Conservation (phyloP, 2,329 filamentous ascomycete species). For the Fusarium pseudonygamai region DNA sequence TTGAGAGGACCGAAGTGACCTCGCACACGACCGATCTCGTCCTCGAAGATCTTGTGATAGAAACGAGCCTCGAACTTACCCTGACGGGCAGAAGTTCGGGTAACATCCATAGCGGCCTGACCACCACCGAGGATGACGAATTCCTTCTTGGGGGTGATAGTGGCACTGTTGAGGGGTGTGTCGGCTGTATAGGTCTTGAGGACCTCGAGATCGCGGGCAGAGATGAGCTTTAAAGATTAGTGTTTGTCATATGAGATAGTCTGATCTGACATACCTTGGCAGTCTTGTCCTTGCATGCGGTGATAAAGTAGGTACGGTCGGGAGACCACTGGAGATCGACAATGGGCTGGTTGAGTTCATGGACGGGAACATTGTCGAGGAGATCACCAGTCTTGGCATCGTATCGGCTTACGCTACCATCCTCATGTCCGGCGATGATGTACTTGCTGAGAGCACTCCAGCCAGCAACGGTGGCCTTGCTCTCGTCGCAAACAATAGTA, state of each 20-base stretch:
- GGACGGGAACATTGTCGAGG: constrained; percentile 80
- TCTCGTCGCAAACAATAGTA: constrained; percentile 92
- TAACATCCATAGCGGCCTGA: constrained; percentile 99
- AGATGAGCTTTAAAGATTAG: constrained; percentile 69
- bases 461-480: constrained; percentile 96
- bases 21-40: constrained; percentile 96
- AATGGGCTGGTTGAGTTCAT: constrained; percentile 85
- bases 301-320: constrained; percentile 98
- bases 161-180: constrained; percentile 94
- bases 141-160: constrained; percentile 94
- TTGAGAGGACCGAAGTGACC: constrained; percentile 98
- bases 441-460: constrained; percentile 96
- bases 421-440: constrained; percentile 97
- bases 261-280: constrained; percentile 72
- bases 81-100: constrained; percentile 90
- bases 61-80: constrained; percentile 99
- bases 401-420: constrained; percentile 90
- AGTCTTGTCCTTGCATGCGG: constrained; percentile 96
- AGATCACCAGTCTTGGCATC: constrained; percentile 92
- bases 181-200: constrained; percentile 94
- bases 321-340: constrained; percentile 94
- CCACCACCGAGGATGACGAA: constrained; percentile 98
- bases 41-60: constrained; percentile 99
- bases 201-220: constrained; percentile 85
- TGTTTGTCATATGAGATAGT: not conserved